Percentiles rank a stretch among this genome's conserved stretches.
phyloP scores from a whole-genome alignment of 352 stramenopile species.

The Phytophthora chlamydospora region DNA sequence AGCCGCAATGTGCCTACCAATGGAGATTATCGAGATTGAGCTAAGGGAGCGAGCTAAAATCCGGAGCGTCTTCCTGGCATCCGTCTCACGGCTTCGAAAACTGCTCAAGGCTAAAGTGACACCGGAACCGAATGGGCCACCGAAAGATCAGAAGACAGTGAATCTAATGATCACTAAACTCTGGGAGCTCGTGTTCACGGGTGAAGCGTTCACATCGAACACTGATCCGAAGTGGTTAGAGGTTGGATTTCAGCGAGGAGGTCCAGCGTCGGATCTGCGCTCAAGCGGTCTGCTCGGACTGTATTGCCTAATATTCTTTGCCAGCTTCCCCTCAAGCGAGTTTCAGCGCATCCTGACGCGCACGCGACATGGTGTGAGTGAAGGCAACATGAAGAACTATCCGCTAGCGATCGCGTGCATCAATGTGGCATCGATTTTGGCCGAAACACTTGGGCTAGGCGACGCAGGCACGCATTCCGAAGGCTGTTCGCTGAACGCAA shows the following conservation, averaged over 20 bases:
- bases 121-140: constrained; percentile 68
- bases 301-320: constrained; percentile 88
- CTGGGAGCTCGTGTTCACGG: constrained; percentile 68
- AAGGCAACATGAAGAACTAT: constrained; percentile 91
- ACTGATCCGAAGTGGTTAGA: constrained; percentile 80
- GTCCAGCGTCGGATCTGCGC: constrained; percentile 80
- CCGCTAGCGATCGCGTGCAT: constrained; percentile 88
- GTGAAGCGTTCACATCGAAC: constrained; percentile 74
- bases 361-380: constrained; percentile 81
- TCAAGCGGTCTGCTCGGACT: constrained; percentile 85
- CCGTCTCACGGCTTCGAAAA: constrained; percentile 74
- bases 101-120: constrained; percentile 82
- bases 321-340: constrained; percentile 63
- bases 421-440: constrained; percentile 79
- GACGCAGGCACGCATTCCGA: constrained; percentile 81
- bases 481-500: constrained; percentile 65
- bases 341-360: constrained; percentile 77
- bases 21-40: constrained; percentile 80
- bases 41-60: constrained; percentile 79
- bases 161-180: constrained; percentile 82
- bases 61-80: constrained; percentile 62
- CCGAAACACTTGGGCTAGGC: constrained; percentile 77
- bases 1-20: constrained; percentile 62
- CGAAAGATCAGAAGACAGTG: constrained; percentile 74
- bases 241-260: constrained; percentile 83